A percentile compares a stretch with the other conserved stretches of the same genome.
Conservation (phyloP, 225 moss, liverwort and hornwort genomes). For the Physcomitrellopsis africana region DNA sequence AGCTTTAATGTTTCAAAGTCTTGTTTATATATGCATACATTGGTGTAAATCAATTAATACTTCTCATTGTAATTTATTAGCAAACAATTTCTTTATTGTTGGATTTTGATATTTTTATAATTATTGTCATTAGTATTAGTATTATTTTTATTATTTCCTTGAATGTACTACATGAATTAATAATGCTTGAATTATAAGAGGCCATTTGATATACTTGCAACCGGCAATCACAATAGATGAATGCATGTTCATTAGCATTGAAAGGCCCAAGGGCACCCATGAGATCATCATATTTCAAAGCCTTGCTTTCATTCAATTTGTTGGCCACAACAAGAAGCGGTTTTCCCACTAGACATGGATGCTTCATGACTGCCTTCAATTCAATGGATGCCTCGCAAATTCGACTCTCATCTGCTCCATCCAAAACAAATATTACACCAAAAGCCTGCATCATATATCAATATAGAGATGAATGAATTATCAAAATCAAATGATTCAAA, state of each 20-base stretch:
- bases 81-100: too few relatives aligned
- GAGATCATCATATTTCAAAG: constrained; percentile 29
- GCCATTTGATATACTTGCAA: constrained; percentile 22
- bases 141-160: too few relatives aligned
- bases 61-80: too few relatives aligned
- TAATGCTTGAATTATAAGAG: too few relatives aligned
- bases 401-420: constrained; percentile 32
- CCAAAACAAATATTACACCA: constrained; percentile 53
- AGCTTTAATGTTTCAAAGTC: too few relatives aligned
- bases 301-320: constrained; percentile 25
- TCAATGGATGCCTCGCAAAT: constrained; percentile 41
- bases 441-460: constrained; percentile 13
- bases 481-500: too few relatives aligned
- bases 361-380: constrained; percentile 31
- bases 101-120: too few relatives aligned
- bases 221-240: constrained; percentile 43
- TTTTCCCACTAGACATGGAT: constrained; percentile 39
- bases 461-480: too few relatives aligned
- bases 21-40: too few relatives aligned
- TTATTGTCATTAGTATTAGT: too few relatives aligned
- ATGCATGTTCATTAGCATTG: constrained; percentile 31
- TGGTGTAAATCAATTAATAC: too few relatives aligned
- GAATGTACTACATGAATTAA: too few relatives aligned
- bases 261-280: constrained; percentile 36
- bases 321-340: constrained; percentile 48